Evolutionary conservation across 768 basidiomycete species (phyloP).

Genomic region (Suillus placidus): DNA sequence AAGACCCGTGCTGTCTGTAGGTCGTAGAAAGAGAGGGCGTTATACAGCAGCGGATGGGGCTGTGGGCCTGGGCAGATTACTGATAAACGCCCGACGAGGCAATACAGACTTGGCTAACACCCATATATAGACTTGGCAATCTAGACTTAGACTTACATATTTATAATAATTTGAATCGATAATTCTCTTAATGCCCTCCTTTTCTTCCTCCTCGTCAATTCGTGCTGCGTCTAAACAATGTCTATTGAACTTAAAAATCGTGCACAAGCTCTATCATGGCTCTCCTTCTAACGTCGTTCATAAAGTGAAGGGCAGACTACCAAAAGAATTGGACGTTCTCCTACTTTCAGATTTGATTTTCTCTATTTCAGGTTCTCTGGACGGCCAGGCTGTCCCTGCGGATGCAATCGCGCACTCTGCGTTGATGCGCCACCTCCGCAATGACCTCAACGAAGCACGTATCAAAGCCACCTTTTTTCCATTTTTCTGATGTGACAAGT

Average conservation of each 20-base stretch:
- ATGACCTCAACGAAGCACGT: slow-evolving; percentile 53
- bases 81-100: slow-evolving; percentile 22
- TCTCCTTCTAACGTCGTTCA: slow-evolving; percentile 33
- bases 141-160: neutral
- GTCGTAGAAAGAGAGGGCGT: slow-evolving; percentile 23
- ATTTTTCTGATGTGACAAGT: slow-evolving; percentile 15
- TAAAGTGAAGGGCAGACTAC: slow-evolving; percentile 37
- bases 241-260: slow-evolving; percentile 47
- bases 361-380: slow-evolving; percentile 54
- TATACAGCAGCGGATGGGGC: slow-evolving; percentile 25
- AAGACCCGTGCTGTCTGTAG: slow-evolving; percentile 10
- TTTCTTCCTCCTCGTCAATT: slow-evolving; percentile 35
- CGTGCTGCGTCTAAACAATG: slow-evolving; percentile 48
- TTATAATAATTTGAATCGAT: neutral
- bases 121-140: slow-evolving; percentile 21
- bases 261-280: slow-evolving; percentile 44
- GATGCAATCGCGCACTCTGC: slow-evolving; percentile 50
- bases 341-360: slow-evolving; percentile 53
- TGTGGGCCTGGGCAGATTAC: slow-evolving; percentile 26
- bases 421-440: slow-evolving; percentile 49
- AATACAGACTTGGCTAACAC: slow-evolving; percentile 30
- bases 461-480: slow-evolving; percentile 6
- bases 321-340: slow-evolving; percentile 49
- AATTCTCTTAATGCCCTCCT: slow-evolving; percentile 32
- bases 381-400: slow-evolving; percentile 44